Conservation (phyloP, 1,284 basidiomycete genomes). For the Ustilago crameri region DNA sequence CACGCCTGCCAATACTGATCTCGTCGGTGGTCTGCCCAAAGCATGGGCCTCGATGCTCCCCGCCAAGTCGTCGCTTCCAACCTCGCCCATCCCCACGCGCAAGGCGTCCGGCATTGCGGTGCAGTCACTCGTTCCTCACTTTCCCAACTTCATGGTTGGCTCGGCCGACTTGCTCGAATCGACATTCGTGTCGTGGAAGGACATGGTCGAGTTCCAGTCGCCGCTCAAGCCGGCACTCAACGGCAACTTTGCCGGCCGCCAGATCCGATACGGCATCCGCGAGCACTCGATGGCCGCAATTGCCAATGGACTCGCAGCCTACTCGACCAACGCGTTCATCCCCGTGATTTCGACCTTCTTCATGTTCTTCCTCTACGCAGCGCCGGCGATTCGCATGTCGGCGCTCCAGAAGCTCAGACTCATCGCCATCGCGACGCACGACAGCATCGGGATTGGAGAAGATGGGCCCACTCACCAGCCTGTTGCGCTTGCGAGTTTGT, state of each 20-base stretch:
- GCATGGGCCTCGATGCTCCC: conserved; percentile 84
- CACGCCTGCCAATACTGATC: conserved; percentile 9
- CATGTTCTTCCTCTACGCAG: conserved; percentile 94
- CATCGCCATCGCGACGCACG: conserved; percentile 82
- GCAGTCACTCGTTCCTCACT: conserved; percentile 76
- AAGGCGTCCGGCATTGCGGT: conserved; percentile 91
- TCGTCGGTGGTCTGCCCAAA: conserved; percentile 80
- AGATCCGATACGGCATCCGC: conserved; percentile 93
- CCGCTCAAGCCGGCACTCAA: conserved; percentile 82
- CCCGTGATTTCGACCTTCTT: conserved; percentile 70
- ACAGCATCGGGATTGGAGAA: conserved; percentile 73
- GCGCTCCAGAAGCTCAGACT: conserved; percentile 88
- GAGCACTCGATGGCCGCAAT: conserved; percentile 97
- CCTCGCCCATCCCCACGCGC: conserved; percentile 86
- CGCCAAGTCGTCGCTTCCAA: conserved; percentile 81
- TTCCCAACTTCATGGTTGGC: conserved; percentile 82
- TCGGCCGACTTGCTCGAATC: conserved; percentile 91
- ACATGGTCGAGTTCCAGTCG: conserved; percentile 87
- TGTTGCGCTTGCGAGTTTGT: conserved; percentile 83
- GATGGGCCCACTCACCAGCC: conserved; percentile 97
- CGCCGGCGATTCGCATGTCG: conserved; percentile 87
- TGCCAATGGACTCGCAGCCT: conserved; percentile 85
- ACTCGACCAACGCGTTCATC: conserved; percentile 79
- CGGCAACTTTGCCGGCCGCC: conserved; percentile 80
- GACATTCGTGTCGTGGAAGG: conserved; percentile 84